Evolutionary conservation across 352 stramenopile genomes (phyloP), one percentile per base, ranked within the genome.

Genomic region (Phytopythium helicoides): DNA sequence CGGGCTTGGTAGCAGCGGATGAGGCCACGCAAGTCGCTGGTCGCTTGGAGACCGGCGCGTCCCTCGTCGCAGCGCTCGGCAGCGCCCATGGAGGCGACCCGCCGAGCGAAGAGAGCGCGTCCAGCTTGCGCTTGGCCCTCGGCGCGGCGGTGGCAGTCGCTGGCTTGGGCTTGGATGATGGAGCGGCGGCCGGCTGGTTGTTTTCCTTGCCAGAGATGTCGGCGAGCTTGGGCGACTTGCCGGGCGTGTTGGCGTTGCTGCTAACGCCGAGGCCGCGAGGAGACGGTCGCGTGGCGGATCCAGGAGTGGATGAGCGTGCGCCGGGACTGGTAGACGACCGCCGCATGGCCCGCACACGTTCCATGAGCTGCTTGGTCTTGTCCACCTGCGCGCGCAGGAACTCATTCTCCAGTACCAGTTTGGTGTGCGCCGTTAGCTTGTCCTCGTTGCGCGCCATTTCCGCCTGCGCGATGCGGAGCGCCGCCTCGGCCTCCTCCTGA

Each of bases 331-430:
- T 37, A 21, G 47, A 38, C 7, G 36, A 22, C 16, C 51, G 51
- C 12, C 70, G 70, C 26, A 60, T 47, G 9, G 66, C 64, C 12
- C 44, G 44, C 11, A 87, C 86, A 0, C 77, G 76, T 44, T 89
- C 78, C 80, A 90, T 88, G 1, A 74, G 64, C 52, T 77, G 55
- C 49, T 82, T 81, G 7, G 75, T 70, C 49, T 76, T 79, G 39
- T 86, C 75, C 51, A 81, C 79, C 41, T 91, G 68, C n/a, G 60
- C 58, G 22, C 72, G 75, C n/a, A 91, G 59, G 42, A 54, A 67
- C 1, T 56, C 58, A 42, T 87, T 86, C 35, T 89, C 77, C 2
- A 73, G 60, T 34, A 68, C 63, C 0, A 86, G 55, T 28, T 73
- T 60, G 33, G 62, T 81, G 46, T 76, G 66, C 12, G 48, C 40